These are phyloP conservation scores for Phytophthora brassicae DNA, from an alignment of 352 stramenopile species.

Conservation along the genomic window DNA sequence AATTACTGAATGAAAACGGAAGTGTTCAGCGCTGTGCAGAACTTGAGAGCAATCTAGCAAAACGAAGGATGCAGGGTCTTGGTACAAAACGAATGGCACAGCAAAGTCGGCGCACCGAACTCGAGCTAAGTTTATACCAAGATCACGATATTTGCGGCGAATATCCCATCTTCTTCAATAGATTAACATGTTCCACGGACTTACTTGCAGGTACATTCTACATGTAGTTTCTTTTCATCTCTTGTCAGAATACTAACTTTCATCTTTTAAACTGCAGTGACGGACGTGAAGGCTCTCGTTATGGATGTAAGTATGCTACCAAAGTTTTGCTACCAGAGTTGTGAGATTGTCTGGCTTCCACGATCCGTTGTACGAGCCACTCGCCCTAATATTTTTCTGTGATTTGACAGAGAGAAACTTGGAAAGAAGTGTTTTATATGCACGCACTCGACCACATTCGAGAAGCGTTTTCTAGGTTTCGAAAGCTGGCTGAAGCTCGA, in stretches of 20 bases:
- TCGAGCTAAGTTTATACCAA: slow-evolving; percentile 80
- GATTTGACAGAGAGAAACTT: slow-evolving; percentile 64
- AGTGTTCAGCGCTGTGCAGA: slow-evolving; percentile 42
- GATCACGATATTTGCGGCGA: slow-evolving; percentile 82
- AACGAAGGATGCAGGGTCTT: slow-evolving; percentile 31
- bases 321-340: neutral
- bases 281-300: slow-evolving; percentile 76
- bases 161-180: slow-evolving; percentile 68
- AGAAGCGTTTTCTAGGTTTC: slow-evolving; percentile 55
- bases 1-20: slow-evolving; percentile 67
- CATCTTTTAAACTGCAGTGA: slow-evolving; percentile 33
- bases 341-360: neutral
- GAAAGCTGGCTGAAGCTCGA: slow-evolving; percentile 58
- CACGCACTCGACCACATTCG: slow-evolving; percentile 70
- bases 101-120: slow-evolving; percentile 46
- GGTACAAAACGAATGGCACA: slow-evolving; percentile 37
- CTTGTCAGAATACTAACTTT: no score
- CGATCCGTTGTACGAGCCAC: no score
- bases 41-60: slow-evolving; percentile 33
- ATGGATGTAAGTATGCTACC: slow-evolving; percentile 59
- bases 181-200: slow-evolving; percentile 57
- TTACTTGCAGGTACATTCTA: slow-evolving; percentile 46
- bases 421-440: slow-evolving; percentile 80
- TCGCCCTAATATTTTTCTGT: no score
- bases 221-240: neutral